Base-by-base conservation (phyloP, 179 eudicot genomes). In the Beta lomatogona region DNA sequence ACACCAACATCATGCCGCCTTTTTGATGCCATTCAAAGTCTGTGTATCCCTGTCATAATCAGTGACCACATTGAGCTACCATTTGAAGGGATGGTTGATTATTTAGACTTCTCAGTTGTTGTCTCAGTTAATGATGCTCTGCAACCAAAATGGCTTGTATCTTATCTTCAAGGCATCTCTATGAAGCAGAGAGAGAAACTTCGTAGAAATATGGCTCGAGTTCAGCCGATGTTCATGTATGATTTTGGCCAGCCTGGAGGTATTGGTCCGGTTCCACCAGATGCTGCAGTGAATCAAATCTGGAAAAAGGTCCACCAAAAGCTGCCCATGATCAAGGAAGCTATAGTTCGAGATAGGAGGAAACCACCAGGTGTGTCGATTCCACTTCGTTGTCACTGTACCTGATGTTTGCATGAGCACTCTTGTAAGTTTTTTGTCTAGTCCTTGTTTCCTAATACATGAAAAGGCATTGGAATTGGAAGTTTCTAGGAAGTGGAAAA, bases 1-100 rank as follows among this genome's bases (percentile, higher is more conserved):
- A 96, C 99, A 52, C 98, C 99, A 18, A 91, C 99, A 12, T 96
- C 99, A 15, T 96, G 99, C 83, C 89, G 99, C 66, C 91, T 96
- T 31, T 96, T 92, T 69, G 99, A 96, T 74, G 98, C 99, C 77
- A 90, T 96, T 70, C 97, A 92, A 82, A 94, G 98, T 83, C 91
- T 96, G 31, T 94, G 99, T 73, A 96, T 96, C 69, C 99, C 99
- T 0, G 98, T 96, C 82, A 93, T 96, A 11, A 88, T 96, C 77
- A 94, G 98, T 54, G 97, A 96, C 86, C 81, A 82, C 28, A 92
- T 96, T 22, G 98, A 88, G 89, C 97, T 96, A 21, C 99, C 99
- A 41, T 96, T 92, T 71, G 99, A 96, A 86, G 99, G 99, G 21
- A 88, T 86, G 78, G 84, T 96, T 19, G 98, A 94, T 82, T 96